phyloP scores from a whole-genome alignment of 139 green algal genomes.

The Chlorella ohadii region DNA sequence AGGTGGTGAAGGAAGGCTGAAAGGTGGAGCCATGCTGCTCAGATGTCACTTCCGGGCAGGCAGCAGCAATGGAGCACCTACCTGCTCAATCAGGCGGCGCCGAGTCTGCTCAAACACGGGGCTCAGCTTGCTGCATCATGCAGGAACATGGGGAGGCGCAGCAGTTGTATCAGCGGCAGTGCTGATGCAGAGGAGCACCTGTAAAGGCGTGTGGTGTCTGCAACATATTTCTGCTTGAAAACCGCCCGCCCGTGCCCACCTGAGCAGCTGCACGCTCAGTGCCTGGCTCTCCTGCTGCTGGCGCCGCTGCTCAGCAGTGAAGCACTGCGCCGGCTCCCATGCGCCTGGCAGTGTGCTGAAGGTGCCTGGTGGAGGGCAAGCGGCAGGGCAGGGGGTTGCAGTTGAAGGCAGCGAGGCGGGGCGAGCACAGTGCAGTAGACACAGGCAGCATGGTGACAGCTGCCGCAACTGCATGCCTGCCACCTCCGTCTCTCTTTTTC shows the following conservation, averaged over 20 bases:
- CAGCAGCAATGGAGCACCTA: background rate
- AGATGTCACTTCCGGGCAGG: background rate
- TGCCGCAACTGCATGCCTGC: too few species aligned
- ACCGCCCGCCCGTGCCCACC: background rate
- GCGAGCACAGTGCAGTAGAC: too few species aligned
- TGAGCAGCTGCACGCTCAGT: background rate
- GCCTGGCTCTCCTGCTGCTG: conserved; percentile 25
- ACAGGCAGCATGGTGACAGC: background rate
- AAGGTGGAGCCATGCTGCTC: too few species aligned
- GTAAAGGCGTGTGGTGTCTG: too few species aligned
- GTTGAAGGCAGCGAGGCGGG: too few species aligned
- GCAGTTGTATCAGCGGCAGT: too few species aligned
- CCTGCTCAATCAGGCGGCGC: conserved; percentile 19
- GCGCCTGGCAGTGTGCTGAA: conserved; percentile 41
- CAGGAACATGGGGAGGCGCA: too few species aligned
- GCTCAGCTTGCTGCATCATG: conserved; percentile 29
- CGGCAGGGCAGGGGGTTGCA: background rate
- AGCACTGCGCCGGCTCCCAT: conserved; percentile 28
- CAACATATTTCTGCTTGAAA: too few species aligned
- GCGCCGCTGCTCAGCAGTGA: conserved; percentile 21
- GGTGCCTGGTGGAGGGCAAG: conserved; percentile 15
- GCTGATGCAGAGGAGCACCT: too few species aligned
- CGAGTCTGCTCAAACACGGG: conserved; percentile 23
- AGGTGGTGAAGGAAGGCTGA: too few species aligned
- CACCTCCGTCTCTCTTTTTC: too few species aligned